A percentile compares a stretch with the other conserved stretches of the same genome.
These are phyloP conservation scores for Pichia manshurica DNA, from an alignment of 805 yeast genomes.

Conservation along the genomic window DNA sequence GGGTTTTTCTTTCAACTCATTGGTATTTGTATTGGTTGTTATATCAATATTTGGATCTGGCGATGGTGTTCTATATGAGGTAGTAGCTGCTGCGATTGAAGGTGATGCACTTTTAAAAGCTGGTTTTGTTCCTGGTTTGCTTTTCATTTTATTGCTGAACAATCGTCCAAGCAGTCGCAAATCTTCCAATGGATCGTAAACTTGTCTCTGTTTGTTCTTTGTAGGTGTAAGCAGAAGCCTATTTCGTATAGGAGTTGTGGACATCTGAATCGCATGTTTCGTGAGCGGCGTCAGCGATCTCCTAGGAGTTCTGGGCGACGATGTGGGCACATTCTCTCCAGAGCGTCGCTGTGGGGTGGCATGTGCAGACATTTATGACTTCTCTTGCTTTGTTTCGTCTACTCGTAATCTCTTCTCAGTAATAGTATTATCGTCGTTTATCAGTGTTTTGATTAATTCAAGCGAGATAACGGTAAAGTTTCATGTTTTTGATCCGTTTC, in stretches of 20 bases:
- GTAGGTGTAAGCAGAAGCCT: constrained; percentile 27
- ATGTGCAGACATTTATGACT: background rate
- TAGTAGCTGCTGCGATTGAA: too few species aligned
- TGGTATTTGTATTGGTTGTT: too few species aligned
- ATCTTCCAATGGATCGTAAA: constrained; percentile 31
- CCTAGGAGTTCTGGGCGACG: constrained; percentile 22
- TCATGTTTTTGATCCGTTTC: too few species aligned
- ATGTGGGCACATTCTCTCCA: background rate
- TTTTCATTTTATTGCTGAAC: constrained; percentile 21
- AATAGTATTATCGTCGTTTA: too few species aligned
- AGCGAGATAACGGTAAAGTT: background rate
- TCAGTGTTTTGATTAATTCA: too few species aligned
- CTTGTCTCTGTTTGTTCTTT: constrained; percentile 17
- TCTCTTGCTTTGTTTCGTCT: too few species aligned
- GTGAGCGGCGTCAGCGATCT: constrained; percentile 32
- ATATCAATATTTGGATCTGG: too few species aligned
- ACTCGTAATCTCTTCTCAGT: too few species aligned
- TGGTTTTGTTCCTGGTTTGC: background rate
- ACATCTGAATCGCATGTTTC: constrained; percentile 26
- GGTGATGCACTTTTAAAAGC: too few species aligned
- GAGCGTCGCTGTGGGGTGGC: constrained; percentile 22
- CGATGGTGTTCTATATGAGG: background rate
- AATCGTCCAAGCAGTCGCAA: constrained; percentile 27
- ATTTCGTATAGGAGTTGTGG: constrained; percentile 28
- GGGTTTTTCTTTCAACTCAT: background rate